A percentile compares a stretch with the other conserved stretches of the same genome.
Conservation (phyloP, 768 basidiomycete genomes). For the Hydnomerulius pinastri region DNA sequence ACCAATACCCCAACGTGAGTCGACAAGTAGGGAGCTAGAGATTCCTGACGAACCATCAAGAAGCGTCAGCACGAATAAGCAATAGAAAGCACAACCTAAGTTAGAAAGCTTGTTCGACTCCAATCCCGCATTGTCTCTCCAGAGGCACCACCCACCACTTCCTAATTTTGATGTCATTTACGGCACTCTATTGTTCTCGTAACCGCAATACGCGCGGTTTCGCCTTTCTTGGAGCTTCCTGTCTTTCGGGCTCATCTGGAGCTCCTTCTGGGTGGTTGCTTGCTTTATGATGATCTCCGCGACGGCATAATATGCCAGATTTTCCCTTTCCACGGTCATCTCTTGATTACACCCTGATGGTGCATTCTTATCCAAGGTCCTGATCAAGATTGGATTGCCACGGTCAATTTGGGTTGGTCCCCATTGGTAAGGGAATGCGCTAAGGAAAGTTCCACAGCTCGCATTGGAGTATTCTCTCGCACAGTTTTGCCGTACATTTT, state of each 20-base stretch:
- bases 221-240: neutral
- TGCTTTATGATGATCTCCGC: conserved; percentile 18
- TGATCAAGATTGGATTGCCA: conserved; percentile 1
- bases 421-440: too few species aligned
- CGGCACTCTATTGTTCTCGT: conserved; percentile 15
- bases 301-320: conserved; percentile 28
- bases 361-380: neutral
- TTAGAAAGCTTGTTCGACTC: neutral
- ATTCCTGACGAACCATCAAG: too few species aligned
- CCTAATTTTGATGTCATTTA: neutral
- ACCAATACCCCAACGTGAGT: neutral
- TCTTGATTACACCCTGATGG: conserved; percentile 4
- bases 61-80: too few species aligned
- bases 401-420: conserved; percentile 22
- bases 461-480: too few species aligned
- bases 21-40: neutral
- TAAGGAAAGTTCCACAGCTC: too few species aligned
- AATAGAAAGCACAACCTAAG: too few species aligned
- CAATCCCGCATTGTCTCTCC: conserved; percentile 3
- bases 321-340: conserved; percentile 11
- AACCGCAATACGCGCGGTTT: too few species aligned
- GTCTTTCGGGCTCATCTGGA: neutral
- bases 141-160: neutral
- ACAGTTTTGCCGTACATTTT: neutral
- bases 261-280: conserved; percentile 3